Evolutionary conservation across 345 rosid species (phyloP).

Genomic region (Adansonia digitata): DNA sequence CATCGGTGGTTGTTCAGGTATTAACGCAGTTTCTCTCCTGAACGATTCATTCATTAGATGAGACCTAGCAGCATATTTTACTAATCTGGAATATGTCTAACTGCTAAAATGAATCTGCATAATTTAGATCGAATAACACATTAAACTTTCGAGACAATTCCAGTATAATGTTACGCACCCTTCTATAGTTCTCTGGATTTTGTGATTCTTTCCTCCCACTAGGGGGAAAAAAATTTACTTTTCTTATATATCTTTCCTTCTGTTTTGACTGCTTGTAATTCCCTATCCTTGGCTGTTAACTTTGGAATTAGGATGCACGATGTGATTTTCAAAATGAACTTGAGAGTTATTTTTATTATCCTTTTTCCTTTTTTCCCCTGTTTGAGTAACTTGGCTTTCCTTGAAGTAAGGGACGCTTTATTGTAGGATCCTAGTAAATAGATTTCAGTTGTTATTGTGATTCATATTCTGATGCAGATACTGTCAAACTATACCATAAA

Average conservation of each 20-base stretch:
- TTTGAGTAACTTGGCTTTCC: background rate
- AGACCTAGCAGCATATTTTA: background rate
- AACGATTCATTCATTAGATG: background rate
- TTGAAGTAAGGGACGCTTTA: background rate
- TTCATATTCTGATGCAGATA: slow-evolving; percentile 54
- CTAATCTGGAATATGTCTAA: background rate
- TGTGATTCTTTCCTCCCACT: background rate
- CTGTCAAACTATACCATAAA: slow-evolving; percentile 61
- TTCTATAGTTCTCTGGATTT: background rate
- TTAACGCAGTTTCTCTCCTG: background rate
- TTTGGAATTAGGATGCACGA: background rate
- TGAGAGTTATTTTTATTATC: background rate
- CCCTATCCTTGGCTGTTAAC: background rate
- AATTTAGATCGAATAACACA: background rate
- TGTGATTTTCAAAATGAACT: background rate
- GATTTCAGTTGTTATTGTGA: background rate
- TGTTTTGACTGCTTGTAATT: background rate
- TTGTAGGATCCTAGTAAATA: background rate
- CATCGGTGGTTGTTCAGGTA: slow-evolving; percentile 96
- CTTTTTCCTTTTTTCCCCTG: too few species aligned
- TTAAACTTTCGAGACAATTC: background rate
- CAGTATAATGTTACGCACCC: background rate
- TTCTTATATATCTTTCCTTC: background rate
- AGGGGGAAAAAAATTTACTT: background rate
- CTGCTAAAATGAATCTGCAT: background rate